Conservation (phyloP, 306 rosid species). For the Casuarina cunninghamiana region DNA sequence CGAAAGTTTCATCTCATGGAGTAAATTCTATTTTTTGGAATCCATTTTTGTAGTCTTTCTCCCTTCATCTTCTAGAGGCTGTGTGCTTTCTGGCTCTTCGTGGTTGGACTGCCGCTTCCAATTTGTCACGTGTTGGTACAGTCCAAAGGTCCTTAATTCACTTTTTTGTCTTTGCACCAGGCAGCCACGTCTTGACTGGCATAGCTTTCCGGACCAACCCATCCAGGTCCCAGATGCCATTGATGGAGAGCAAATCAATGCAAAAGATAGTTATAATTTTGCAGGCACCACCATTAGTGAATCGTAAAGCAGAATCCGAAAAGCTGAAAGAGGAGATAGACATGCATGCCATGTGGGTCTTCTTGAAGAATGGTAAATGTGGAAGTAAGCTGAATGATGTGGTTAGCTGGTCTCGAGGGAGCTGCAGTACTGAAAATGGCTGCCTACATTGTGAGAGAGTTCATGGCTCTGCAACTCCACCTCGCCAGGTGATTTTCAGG, state of each 20-base stretch:
- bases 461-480: constrained; percentile 36
- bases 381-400: constrained; percentile 56
- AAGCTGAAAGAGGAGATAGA: constrained; percentile 28
- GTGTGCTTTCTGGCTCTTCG: not conserved
- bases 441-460: constrained; percentile 21
- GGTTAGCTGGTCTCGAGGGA: constrained; percentile 26
- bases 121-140: constrained; percentile 34
- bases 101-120: constrained; percentile 24
- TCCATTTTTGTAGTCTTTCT: not conserved
- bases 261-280: not conserved
- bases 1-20: no score
- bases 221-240: not conserved
- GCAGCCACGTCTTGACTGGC: constrained; percentile 37
- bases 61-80: not conserved
- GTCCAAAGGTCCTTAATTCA: constrained; percentile 35
- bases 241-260: not conserved
- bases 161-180: constrained; percentile 31
- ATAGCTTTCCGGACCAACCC: not conserved
- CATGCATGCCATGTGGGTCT: constrained; percentile 62
- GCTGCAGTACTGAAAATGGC: constrained; percentile 18
- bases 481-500: constrained; percentile 25
- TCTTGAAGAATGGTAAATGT: constrained; percentile 57
- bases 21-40: not conserved
- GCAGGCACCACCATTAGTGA: no score
- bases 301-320: not conserved